A percentile compares a stretch with the other conserved stretches of the same genome.
phyloP scores from a whole-genome alignment of 805 yeast genomes.

The Candida vaughaniae region DNA sequence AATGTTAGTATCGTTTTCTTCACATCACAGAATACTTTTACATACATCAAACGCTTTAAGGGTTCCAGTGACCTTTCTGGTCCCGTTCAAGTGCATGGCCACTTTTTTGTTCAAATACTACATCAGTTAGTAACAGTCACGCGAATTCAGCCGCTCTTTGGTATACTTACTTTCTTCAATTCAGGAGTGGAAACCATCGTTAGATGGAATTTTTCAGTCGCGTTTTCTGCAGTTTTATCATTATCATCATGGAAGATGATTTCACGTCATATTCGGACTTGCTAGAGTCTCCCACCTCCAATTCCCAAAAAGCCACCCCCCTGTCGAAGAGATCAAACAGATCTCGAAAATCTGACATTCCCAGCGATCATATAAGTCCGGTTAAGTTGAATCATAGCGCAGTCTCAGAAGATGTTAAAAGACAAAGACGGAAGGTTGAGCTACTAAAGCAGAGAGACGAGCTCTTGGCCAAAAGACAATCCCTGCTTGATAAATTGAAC shows the following conservation, averaged over 20 bases:
- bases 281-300: slow-evolving; percentile 19
- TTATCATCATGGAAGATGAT: slow-evolving; percentile 22
- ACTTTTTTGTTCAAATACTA: slow-evolving; percentile 79
- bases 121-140: slow-evolving; percentile 16
- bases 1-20: slow-evolving; percentile 13
- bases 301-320: neutral
- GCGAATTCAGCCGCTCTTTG: too few species aligned
- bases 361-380: neutral
- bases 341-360: neutral
- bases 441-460: slow-evolving; percentile 16
- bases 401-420: neutral
- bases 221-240: slow-evolving; percentile 2
- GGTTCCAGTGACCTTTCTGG: slow-evolving; percentile 75
- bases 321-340: neutral
- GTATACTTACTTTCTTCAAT: slow-evolving; percentile 51
- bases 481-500: slow-evolving; percentile 12
- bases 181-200: slow-evolving; percentile 62
- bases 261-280: slow-evolving; percentile 26
- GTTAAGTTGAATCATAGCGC: slow-evolving; percentile 1
- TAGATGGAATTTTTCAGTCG: slow-evolving; percentile 5
- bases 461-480: slow-evolving; percentile 18
- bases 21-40: slow-evolving; percentile 10
- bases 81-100: slow-evolving; percentile 72
- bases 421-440: slow-evolving; percentile 16
- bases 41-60: slow-evolving; percentile 79